Conservation (phyloP, 768 basidiomycete species). For the Amanita pallidorosea region DNA sequence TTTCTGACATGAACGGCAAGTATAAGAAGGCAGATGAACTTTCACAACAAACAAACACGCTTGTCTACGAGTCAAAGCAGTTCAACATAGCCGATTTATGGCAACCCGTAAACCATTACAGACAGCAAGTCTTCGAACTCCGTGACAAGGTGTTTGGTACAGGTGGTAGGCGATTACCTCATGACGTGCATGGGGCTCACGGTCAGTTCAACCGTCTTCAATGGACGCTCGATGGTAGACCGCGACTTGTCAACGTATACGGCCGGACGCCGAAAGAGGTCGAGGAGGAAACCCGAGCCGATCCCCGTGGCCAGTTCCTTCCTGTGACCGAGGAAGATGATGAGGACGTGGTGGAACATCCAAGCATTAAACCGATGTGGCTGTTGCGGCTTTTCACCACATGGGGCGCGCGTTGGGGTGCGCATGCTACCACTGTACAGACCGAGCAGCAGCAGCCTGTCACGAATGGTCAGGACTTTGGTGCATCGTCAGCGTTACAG, state of each 20-base stretch:
- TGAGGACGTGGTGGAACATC: conserved; percentile 47
- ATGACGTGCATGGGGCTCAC: conserved; percentile 44
- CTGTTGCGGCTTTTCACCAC: conserved; percentile 65
- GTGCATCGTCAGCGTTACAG: neutral
- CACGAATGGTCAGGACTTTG: neutral
- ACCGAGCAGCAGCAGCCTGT: neutral
- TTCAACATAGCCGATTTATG: conserved; percentile 57
- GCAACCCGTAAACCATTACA: conserved; percentile 48
- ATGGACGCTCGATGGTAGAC: conserved; percentile 56
- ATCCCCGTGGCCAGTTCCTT: conserved; percentile 8
- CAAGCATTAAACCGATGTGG: conserved; percentile 65
- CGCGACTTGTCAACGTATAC: conserved; percentile 51
- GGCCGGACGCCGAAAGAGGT: conserved; percentile 72
- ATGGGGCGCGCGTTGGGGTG: conserved; percentile 60
- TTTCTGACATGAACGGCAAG: conserved; percentile 41
- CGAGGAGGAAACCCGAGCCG: conserved; percentile 49
- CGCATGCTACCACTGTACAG: conserved; percentile 11
- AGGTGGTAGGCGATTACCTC: conserved; percentile 36
- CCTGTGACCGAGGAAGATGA: conserved; percentile 27
- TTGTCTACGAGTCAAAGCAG: conserved; percentile 65
- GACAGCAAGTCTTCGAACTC: conserved; percentile 52
- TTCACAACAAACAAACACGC: conserved; percentile 51
- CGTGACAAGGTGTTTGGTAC: conserved; percentile 62
- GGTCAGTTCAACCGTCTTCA: conserved; percentile 56
- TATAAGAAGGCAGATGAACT: conserved; percentile 39